phyloP scores from a whole-genome alignment of 768 basidiomycete genomes.

The Trametes coccinea region DNA sequence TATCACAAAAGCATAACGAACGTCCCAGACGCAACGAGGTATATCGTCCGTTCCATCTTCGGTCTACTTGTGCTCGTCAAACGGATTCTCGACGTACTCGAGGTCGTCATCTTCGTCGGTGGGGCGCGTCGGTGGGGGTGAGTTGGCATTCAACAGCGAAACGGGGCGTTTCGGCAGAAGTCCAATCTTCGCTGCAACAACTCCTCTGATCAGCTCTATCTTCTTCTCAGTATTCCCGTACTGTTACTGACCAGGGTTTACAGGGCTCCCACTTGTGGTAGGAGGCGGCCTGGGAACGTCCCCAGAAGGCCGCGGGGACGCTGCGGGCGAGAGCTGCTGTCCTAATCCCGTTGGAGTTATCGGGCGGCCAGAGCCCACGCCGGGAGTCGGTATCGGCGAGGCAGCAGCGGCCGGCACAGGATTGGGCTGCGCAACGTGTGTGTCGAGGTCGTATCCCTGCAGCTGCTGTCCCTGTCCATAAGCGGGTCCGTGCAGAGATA shows the following conservation, averaged over 20 bases:
- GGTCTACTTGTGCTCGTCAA: slow-evolving; percentile 51
- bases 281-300: slow-evolving; percentile 29
- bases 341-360: slow-evolving; percentile 1
- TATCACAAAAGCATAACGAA: not conserved
- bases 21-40: not conserved
- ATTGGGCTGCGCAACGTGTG: not conserved
- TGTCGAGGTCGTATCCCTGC: slow-evolving; percentile 28
- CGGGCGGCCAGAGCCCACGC: not conserved
- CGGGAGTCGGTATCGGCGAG: slow-evolving; percentile 4
- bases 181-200: slow-evolving; percentile 57
- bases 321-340: slow-evolving; percentile 6
- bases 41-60: not conserved
- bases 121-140: slow-evolving; percentile 34
- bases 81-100: slow-evolving; percentile 76
- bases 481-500: not conserved
- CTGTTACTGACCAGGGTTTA: slow-evolving; percentile 27
- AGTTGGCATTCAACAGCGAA: slow-evolving; percentile 44
- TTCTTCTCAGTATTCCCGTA: no score
- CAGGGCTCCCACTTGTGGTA: slow-evolving; percentile 26
- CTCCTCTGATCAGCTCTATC: not conserved
- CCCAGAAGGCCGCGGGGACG: slow-evolving; percentile 21
- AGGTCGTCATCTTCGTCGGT: slow-evolving; percentile 46
- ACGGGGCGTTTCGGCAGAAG: slow-evolving; percentile 76
- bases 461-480: slow-evolving; percentile 1
- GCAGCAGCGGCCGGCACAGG: not conserved